Base-by-base conservation (phyloP, 352 stramenopile species). In the Vaucheria bursata region DNA sequence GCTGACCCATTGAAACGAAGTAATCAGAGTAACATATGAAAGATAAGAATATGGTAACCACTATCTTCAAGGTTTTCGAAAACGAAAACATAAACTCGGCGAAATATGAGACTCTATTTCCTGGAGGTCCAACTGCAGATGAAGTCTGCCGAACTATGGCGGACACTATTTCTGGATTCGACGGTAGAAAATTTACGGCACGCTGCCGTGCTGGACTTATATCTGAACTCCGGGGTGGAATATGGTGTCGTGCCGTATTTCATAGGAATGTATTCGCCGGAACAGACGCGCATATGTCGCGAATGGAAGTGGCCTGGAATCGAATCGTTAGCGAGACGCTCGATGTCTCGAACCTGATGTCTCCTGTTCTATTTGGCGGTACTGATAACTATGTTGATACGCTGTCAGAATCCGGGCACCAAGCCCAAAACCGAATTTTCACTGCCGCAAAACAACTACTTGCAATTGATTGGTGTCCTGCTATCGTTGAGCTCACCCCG, bases 391-490 rank as follows among this genome's bases (percentile, higher is more conserved):
- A 25, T 59, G 45, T 25, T 59, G 45, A 18, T 18, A 18, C 45
- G 59, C 59, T 69, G 29, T 34, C 5, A 6, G 59, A 6, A 12
- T 6, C 59, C 6, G 59, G 59, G 65, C 75, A 72, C 39, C 68
- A 38, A 2, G 75, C 75, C n/a, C 39, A 34, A 0, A 40, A 72
- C 29, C 75, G 75, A 25, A 59, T 81, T 7, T 36, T 81, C 0
- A 70, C 74, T 29, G 71, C 66, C 7, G 77, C 74, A 12, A 81
- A 81, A 70, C 64, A 74, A 39, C 73, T 81, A 39, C 69, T 79
- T 25, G 64, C 65, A 31, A 70, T 81, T 12, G 75, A 81, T 7
- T 74, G 75, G 64, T 74, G 71, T 12, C 75, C 75, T 3, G 32
- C 75, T 8, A 7, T 81, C 38, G 39, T 69, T 0, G 64, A 81